phyloP scores from a whole-genome alignment of 768 basidiomycete species.

The Amanita fuliginea region DNA sequence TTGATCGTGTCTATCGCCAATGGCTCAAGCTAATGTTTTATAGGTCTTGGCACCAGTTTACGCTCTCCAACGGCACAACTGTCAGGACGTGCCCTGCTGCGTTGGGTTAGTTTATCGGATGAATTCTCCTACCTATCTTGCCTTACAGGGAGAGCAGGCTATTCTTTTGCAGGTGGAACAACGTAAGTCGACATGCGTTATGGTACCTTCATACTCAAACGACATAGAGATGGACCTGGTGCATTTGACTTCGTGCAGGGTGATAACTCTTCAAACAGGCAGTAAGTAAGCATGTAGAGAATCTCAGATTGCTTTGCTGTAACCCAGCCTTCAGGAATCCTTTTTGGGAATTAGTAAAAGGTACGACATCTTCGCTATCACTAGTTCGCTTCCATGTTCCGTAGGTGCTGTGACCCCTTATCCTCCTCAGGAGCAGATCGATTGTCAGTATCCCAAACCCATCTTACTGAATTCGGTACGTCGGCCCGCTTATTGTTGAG shows the following conservation, averaged over 20 bases:
- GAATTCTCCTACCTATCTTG: neutral
- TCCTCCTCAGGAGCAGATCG: slow-evolving; percentile 48
- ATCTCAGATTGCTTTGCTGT: neutral
- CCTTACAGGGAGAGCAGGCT: slow-evolving; percentile 32
- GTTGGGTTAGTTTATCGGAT: slow-evolving; percentile 36
- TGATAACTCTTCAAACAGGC: slow-evolving; percentile 45
- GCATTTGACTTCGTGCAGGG: slow-evolving; percentile 73
- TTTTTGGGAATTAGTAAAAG: slow-evolving; percentile 75
- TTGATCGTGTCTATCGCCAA: neutral
- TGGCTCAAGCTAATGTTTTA: slow-evolving; percentile 2
- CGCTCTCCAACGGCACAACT: slow-evolving; percentile 51
- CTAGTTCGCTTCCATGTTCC: neutral
- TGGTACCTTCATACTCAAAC: neutral
- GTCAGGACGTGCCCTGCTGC: slow-evolving; percentile 72
- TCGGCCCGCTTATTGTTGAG: slow-evolving; percentile 2
- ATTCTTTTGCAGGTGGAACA: slow-evolving; percentile 69
- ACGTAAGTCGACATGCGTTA: slow-evolving; percentile 34
- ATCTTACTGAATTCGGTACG: slow-evolving; percentile 65
- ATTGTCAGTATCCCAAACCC: slow-evolving; percentile 71
- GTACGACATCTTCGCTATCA: slow-evolving; percentile 16
- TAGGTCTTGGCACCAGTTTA: slow-evolving; percentile 57
- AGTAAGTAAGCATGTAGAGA: slow-evolving; percentile 31
- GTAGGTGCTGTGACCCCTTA: slow-evolving; percentile 53
- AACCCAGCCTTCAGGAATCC: slow-evolving; percentile 39
- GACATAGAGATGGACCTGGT: slow-evolving; percentile 63